Conservation (phyloP, 1,284 basidiomycete genomes). For the Paramarasmius palmivorus region DNA sequence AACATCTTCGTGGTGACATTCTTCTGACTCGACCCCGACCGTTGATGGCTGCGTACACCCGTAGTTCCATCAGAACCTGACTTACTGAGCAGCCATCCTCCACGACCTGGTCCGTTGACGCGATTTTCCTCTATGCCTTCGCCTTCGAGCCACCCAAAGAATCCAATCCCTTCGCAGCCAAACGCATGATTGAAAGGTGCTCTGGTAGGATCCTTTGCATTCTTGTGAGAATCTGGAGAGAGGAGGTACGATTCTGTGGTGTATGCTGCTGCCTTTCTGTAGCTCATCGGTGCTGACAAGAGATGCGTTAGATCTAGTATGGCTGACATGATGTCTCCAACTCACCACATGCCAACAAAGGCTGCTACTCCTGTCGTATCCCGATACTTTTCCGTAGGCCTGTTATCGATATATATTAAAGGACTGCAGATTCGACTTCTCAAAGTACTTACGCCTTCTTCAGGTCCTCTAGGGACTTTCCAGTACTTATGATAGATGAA, state of each 20-base stretch:
- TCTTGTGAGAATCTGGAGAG: slow-evolving; percentile 22
- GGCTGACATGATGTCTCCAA: slow-evolving; percentile 6
- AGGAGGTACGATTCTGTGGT: slow-evolving; percentile 60
- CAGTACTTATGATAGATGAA: slow-evolving; percentile 65
- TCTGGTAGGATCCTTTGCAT: slow-evolving; percentile 37
- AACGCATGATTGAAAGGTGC: slow-evolving; percentile 61
- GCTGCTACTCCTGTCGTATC: slow-evolving; percentile 64
- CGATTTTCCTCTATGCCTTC: slow-evolving; percentile 23
- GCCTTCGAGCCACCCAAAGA: slow-evolving; percentile 60
- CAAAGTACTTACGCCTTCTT: slow-evolving; percentile 26
- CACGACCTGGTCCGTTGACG: slow-evolving; percentile 14
- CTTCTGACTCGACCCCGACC: background rate
- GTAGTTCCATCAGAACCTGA: no score
- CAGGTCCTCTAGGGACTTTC: slow-evolving; percentile 45
- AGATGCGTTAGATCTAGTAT: background rate
- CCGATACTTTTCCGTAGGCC: slow-evolving; percentile 59
- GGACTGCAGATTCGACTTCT: background rate
- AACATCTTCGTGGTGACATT: background rate
- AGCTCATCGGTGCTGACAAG: slow-evolving; percentile 64
- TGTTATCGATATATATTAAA: slow-evolving; percentile 21
- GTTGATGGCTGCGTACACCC: background rate
- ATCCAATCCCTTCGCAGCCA: slow-evolving; percentile 38
- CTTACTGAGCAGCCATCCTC: background rate
- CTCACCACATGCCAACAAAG: slow-evolving; percentile 64
- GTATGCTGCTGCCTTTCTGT: slow-evolving; percentile 68